Evolutionary conservation across 73 alveolate genomes (phyloP), one percentile per base, ranked within the genome.

Genomic region (Breviolum minutum): DNA sequence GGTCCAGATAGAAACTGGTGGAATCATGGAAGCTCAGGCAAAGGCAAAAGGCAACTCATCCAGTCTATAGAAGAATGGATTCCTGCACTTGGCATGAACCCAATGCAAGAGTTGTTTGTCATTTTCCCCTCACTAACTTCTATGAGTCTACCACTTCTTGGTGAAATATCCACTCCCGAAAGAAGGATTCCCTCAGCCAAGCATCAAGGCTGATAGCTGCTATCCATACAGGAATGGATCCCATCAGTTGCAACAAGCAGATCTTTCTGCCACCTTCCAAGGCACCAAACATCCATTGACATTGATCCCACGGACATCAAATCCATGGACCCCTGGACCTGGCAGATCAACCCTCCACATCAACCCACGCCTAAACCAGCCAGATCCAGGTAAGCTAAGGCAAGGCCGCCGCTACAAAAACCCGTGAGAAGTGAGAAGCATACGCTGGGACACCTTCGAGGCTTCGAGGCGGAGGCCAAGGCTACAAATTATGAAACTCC

Each of bases 391-490:
- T 66, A 66, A 61, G 96, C 96, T 79, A 90, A 40, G 24, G 86
- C 97, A 66, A 91, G 89, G 27, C 97, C 97, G 22, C 97, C 97
- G 10, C 54, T 8, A 66, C 86, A 71, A 66, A 73, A 91, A 64
- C 89, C 89, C 24, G 97, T 30, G 64, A 91, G 71, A n/a, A 91
- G 84, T 32, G 97, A 63, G 66, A 91, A 71, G 97, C 97, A 91
- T 32, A 91, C 80, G 79, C 89, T 91, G 29, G 97, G 97, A 63
- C 97, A 91, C 89, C 97, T 91, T n/a, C 22, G 64, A 14, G 8
- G 87, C 97, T 91, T n/a, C 22, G 64, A 14, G 8, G 87, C 20
- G 64, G 4, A 32, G 63, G 22, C 60, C 1, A 40, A 40, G 3
- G 54, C 3, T 0, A 40, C 54, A 40, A 40, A 40, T 40, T 40